Evolutionary conservation across 257 asterid species (phyloP).

Genomic region (Solanum rostratum): DNA sequence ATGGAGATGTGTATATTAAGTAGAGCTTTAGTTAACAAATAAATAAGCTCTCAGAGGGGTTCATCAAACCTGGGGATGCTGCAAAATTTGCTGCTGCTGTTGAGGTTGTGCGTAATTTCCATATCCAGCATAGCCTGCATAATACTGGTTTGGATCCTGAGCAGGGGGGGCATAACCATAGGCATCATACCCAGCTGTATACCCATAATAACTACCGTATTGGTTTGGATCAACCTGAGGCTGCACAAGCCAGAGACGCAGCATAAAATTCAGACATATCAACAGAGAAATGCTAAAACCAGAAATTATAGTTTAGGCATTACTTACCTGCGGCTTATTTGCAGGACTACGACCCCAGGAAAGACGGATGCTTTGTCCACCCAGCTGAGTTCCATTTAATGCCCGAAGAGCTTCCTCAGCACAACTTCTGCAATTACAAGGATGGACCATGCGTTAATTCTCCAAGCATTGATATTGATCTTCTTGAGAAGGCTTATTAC

Average conservation of each 20-base stretch:
- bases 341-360: conserved; percentile 33
- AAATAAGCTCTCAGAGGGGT: neutral
- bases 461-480: neutral
- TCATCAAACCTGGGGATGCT: conserved; percentile 1
- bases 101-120: conserved; percentile 50
- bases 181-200: conserved; percentile 59
- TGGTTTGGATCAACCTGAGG: conserved; percentile 25
- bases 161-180: conserved; percentile 68
- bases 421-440: neutral
- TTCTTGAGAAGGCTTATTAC: neutral
- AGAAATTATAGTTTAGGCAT: neutral
- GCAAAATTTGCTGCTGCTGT: conserved; percentile 6
- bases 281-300: neutral
- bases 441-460: neutral
- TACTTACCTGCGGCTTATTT: conserved; percentile 17
- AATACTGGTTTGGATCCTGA: conserved; percentile 71
- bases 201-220: conserved; percentile 46
- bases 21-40: neutral
- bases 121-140: conserved; percentile 70
- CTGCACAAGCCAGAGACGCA: conserved; percentile 1
- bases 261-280: neutral
- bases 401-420: conserved; percentile 20
- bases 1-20: neutral
- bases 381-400: conserved; percentile 18
- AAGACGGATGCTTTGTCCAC: conserved; percentile 20